Evolutionary conservation across 257 asterid species (phyloP), one percentile per base, ranked within the genome.

Genomic region (Plantago ovata): DNA sequence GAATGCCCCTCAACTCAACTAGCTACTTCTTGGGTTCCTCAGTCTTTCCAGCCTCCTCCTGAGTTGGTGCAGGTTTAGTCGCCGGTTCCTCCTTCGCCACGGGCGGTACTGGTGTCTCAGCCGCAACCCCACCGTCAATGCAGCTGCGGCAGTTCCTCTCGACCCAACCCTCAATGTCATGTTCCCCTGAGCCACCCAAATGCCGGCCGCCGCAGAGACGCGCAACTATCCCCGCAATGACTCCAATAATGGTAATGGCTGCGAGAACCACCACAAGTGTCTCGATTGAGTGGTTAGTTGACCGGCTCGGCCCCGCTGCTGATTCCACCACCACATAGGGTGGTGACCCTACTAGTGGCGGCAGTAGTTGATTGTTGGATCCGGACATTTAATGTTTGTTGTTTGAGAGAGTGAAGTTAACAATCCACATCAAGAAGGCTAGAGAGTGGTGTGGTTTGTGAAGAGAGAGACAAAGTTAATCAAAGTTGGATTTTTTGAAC

Each of bases 191-290:
- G 44, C 85, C 84, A 12, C 94, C 87, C 22, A 75, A 60, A 69
- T 79, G 95, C 4, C 75, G 67, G 8, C 94, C 95, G 13, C 90
- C 90, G 58, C 95, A 89, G 10, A 89, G 79, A 18, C 96, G 77
- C 18, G 96, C 89, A 48, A 85, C 60, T 67, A 83, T 70, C 12
- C 96, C 88, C 1, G 95, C 95, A 15, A 83, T 49, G 13, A 85
- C 96, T 16, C 84, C 94, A 40, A 89, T 38, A 18, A 89, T 69
- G 1, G 95, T 80, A 57, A 89, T 89, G 61, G 77, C 91, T 6
- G 96, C 96, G 38, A 89, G 48, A 16, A 89, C 95, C 36, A 89
- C 95, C 69, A 85, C 84, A 20, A 89, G 79, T 19, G 96, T 85
- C 75, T 85, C 96, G 48, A 89, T 77, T 5, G 96, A 87, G 61